Percentiles rank a stretch among this genome's conserved stretches.
These are phyloP conservation scores for Cordyceps pruinosa DNA, from an alignment of 2,329 filamentous ascomycete genomes.

Conservation along the genomic window DNA sequence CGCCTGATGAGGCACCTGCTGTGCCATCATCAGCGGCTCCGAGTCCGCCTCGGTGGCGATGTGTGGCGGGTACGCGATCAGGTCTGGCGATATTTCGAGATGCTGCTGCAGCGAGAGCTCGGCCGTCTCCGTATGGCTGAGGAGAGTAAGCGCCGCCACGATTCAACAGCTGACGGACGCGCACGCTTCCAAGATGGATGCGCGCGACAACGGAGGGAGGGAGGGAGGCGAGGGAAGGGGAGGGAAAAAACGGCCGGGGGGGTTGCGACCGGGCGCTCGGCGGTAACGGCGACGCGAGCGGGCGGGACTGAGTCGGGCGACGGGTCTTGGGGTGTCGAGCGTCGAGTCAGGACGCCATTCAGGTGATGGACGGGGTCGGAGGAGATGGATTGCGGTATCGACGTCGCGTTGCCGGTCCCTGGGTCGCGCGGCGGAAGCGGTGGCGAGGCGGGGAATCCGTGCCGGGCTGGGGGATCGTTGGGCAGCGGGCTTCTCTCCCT, in stretches of 20 bases:
- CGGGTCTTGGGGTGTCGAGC: not conserved
- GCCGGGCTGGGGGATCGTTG: constrained; percentile 5
- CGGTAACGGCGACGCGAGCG: not conserved
- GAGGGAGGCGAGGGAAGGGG: not conserved
- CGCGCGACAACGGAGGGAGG: constrained; percentile 1
- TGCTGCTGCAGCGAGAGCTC: constrained; percentile 56
- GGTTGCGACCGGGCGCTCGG: not conserved
- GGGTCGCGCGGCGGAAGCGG: not conserved
- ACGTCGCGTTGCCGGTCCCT: not conserved
- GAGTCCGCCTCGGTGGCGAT: constrained; percentile 43
- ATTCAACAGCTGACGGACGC: constrained; percentile 24
- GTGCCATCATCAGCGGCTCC: constrained; percentile 64
- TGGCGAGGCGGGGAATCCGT: constrained; percentile 10
- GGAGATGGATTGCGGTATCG: not conserved
- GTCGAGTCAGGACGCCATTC: constrained; percentile 7
- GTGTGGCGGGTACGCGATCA: constrained; percentile 44
- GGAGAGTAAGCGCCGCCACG: constrained; percentile 52
- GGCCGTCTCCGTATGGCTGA: constrained; percentile 44
- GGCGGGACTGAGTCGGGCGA: not conserved
- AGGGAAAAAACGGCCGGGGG: not conserved
- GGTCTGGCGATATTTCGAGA: constrained; percentile 47
- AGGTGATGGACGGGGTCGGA: not conserved
- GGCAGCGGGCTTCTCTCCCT: constrained; percentile 1
- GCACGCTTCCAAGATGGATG: constrained; percentile 11
- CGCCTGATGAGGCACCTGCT: constrained; percentile 61